Conservation (phyloP, 768 basidiomycete species). For the Mycena maculata region DNA sequence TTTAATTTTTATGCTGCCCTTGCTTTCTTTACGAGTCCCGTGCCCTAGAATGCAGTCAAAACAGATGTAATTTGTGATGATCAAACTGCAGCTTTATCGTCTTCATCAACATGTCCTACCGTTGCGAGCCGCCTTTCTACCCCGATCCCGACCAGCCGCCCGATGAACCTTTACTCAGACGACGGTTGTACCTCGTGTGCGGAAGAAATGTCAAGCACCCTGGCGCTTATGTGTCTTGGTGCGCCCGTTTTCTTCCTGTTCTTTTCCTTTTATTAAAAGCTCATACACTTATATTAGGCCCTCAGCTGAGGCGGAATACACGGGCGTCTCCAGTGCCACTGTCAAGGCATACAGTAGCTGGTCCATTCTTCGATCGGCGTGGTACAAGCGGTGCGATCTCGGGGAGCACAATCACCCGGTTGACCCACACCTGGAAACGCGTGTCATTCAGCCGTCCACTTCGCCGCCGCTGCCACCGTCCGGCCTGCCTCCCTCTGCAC, state of each 20-base stretch:
- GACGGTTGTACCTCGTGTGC: background rate
- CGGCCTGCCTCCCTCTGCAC: no score
- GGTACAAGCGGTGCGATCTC: background rate
- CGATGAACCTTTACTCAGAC: background rate
- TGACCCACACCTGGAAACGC: background rate
- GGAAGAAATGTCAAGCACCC: background rate
- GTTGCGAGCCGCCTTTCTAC: background rate
- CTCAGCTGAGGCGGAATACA: background rate
- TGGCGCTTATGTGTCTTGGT: background rate
- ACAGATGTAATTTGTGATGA: no score
- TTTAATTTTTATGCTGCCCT: no score
- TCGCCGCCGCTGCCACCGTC: no score
- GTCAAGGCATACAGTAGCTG: background rate
- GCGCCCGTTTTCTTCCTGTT: background rate
- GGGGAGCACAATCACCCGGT: background rate
- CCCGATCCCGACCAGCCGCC: background rate
- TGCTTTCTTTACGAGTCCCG: no score
- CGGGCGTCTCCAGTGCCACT: background rate
- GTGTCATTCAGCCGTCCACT: background rate
- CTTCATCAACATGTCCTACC: background rate
- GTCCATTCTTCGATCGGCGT: background rate
- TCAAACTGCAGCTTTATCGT: no score
- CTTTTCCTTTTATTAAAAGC: background rate
- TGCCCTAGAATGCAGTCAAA: no score
- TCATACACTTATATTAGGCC: background rate